Percentiles rank a stretch among this genome's conserved stretches.
These are phyloP conservation scores for Phaeomoniella chlamydospora DNA, from an alignment of 2,329 filamentous ascomycete species.

Conservation along the genomic window DNA sequence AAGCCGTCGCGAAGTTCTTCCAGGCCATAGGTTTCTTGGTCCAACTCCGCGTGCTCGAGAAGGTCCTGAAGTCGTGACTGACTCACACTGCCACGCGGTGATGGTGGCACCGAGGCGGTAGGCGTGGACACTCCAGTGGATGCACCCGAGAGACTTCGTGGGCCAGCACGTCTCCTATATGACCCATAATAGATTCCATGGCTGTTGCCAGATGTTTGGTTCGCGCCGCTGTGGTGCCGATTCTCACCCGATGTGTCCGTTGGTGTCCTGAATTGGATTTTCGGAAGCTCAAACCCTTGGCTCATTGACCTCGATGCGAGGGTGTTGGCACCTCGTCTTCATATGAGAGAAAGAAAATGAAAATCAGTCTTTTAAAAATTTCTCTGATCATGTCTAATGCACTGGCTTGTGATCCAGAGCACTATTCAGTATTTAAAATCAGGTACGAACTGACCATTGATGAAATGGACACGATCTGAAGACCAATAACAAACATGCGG, in stretches of 20 bases:
- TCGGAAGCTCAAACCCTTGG: not conserved
- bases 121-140: not conserved
- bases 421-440: too few relatives aligned
- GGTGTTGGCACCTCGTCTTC: not conserved
- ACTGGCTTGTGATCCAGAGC: too few relatives aligned
- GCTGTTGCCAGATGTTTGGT: not conserved
- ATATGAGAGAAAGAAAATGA: not conserved
- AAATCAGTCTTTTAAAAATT: too few relatives aligned
- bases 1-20: conserved; percentile 28
- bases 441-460: too few relatives aligned
- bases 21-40: conserved; percentile 27
- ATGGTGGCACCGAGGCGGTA: conserved; percentile 6
- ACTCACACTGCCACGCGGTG: conserved; percentile 14
- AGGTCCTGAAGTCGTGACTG: conserved; percentile 15
- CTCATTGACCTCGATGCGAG: not conserved
- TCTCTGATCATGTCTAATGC: too few relatives aligned
- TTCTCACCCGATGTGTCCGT: not conserved
- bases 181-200: not conserved
- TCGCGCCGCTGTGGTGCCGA: not conserved
- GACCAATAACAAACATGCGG: too few relatives aligned
- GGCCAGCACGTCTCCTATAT: not conserved
- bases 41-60: conserved; percentile 17
- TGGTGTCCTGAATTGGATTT: not conserved
- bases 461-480: too few relatives aligned
- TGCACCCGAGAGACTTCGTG: not conserved